phyloP scores from a whole-genome alignment of 768 basidiomycete genomes.

The Amanita exitialis region DNA sequence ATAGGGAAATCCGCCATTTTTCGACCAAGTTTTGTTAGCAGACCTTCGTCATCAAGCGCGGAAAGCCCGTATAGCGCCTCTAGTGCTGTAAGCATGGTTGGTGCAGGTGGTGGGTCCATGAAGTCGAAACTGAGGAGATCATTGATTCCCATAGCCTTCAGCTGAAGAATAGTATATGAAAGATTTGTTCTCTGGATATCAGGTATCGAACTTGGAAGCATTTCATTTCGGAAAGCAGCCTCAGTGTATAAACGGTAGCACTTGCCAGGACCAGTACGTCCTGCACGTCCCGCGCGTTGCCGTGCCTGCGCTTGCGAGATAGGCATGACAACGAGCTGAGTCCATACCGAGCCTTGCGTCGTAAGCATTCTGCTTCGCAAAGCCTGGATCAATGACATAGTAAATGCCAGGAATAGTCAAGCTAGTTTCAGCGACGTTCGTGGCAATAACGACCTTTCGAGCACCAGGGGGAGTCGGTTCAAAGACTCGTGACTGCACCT shows the following conservation, averaged over 20 bases:
- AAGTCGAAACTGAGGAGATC: constrained; percentile 97
- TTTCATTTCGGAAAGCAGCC: constrained; percentile 96
- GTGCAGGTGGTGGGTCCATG: constrained; percentile 98
- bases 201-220: constrained; percentile 95
- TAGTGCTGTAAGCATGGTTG: constrained; percentile 92
- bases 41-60: constrained; percentile 92
- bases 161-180: constrained; percentile 83
- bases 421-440: constrained; percentile 97
- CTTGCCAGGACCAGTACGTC: constrained; percentile 96
- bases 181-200: constrained; percentile 97
- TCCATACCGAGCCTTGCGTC: constrained; percentile 98
- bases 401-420: constrained; percentile 98
- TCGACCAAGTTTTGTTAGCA: constrained; percentile 86
- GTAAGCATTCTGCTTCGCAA: constrained; percentile 98
- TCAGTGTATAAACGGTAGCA: constrained; percentile 98
- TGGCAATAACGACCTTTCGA: constrained; percentile 99
- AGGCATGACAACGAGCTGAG: constrained; percentile 94
- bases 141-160: constrained; percentile 99
- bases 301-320: constrained; percentile 98
- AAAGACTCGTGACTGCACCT: constrained; percentile 96
- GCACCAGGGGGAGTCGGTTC: constrained; percentile 96
- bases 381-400: constrained; percentile 98
- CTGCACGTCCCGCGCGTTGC: constrained; percentile 92
- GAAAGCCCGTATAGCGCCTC: constrained; percentile 93
- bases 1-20: constrained; percentile 99